Evolutionary conservation across 2,329 filamentous ascomycete genomes (phyloP), one percentile per base, ranked within the genome.

Genomic region (Penicillium sp.): DNA sequence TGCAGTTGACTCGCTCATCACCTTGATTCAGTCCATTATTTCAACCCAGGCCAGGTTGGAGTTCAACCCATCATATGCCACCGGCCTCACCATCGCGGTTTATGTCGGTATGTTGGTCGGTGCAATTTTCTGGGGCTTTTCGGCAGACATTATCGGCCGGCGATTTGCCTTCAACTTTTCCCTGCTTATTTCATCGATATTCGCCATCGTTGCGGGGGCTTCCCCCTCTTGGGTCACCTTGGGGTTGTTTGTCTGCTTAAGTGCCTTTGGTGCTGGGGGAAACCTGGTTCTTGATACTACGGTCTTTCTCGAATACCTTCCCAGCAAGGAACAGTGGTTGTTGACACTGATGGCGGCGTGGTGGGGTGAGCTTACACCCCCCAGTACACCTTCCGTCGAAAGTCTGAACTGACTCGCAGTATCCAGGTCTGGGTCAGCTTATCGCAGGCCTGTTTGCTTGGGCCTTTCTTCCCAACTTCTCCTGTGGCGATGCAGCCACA

Each of bases 81-180:
- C 69, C 12, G 76, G 76, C 2, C 62, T 78, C 31, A 72, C 75
- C 2, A 67, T 79, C 6, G 77, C 75, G 3, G 71, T 73, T 6
- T 77, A 79, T 50, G 69, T 76, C 13, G 78, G 77, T 23, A 69
- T 80, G 60, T 66, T 80, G 6, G 65, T 75, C 1, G 78, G 78
- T 13, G 77, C 77, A 17, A 69, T 89, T 27, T 89, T 89, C 73
- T 90, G 87, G 87, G 87, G 87, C 2, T 73, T 88, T 31, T 80
- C 80, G 3, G 86, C 86, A 23, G 88, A 90, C 66, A 80, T 90
- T 35, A 86, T 90, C 59, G 88, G 87, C 6, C 80, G 88, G 43
- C 83, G 84, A 61, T 84, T 84, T 62, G 87, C 88, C 6, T 91
- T 90, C 76, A 90, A 90, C 66, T 74, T 84, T 23, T 86, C 84